Base-by-base conservation (phyloP, 495 filamentous ascomycete species). In the Talaromyces thailandensis region DNA sequence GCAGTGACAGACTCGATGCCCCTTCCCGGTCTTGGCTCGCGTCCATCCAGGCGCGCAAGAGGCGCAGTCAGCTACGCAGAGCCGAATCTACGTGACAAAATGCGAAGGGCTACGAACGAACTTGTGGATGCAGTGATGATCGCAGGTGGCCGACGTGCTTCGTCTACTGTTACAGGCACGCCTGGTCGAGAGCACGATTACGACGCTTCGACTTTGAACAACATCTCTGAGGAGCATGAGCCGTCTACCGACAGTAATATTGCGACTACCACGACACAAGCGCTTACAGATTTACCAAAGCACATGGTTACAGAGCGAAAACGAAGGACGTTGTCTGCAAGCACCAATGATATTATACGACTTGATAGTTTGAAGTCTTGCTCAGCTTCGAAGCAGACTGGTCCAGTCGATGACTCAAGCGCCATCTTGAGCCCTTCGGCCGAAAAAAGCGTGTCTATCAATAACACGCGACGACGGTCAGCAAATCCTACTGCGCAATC, bases 21-120 rank as follows among this genome's bases (percentile, higher is more conserved):
- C 6, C 57, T 59, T n/a, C 50, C 65, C 2, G 80, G 77, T 53
- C 76, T 80, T 37, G 78, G 76, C 58, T 78, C 76, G 35, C 80
- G 89, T 55, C 80, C 84, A 9, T 85, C 82, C 50, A 78, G 91
- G 26, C 84, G 91, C 63, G 81, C 85, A 12, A 76, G 86, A 57
- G 76, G 82, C 6, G 79, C 81, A 29, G 81, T 96, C 53, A 94
- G 89, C 75, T 96, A 96, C 70, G 89, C 90, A 24, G 88, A 93
- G 71, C 91, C 91, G 8, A 95, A 89, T 67, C 76, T 96, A 32
- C 81, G 89, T 58, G 88, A 86, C 66, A 96, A 96, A 75, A 95
- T 96, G 91, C 82, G 91, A 57, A 85, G 91, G 56, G 87, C 90
- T 23, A 88, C 86, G 16, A 90, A 88, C 64, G 82, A 88, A 59